Conservation (phyloP, 331 rosid species). For the Saraca asoca region DNA sequence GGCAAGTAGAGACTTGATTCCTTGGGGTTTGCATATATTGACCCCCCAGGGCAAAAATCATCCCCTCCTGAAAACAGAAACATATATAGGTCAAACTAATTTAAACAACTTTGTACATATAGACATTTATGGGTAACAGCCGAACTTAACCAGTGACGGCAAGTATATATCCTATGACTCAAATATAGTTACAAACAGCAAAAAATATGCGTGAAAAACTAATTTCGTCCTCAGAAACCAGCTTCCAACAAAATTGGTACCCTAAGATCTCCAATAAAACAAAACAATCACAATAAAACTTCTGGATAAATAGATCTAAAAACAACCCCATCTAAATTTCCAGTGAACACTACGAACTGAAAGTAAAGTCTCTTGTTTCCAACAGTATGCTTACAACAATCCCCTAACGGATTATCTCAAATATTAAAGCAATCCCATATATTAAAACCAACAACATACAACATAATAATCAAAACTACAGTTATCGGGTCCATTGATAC, state of each 20-base stretch:
- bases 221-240: too few relatives aligned
- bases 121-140: background rate
- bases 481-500: background rate
- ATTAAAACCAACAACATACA: background rate
- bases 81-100: constrained; percentile 30
- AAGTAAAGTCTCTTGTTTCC: background rate
- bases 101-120: background rate
- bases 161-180: too few relatives aligned
- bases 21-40: constrained; percentile 76
- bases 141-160: too few relatives aligned
- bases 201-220: too few relatives aligned
- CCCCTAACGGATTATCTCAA: background rate
- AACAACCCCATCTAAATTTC: background rate
- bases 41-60: constrained; percentile 72
- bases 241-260: too few relatives aligned
- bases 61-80: constrained; percentile 64
- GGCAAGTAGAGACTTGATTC: constrained; percentile 74
- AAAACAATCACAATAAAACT: too few relatives aligned
- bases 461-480: background rate
- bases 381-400: too few relatives aligned
- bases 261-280: too few relatives aligned
- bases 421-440: background rate
- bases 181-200: background rate
- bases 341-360: background rate
- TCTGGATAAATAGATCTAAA: background rate